These are phyloP conservation scores for Pythium scleroteichum DNA, from an alignment of 352 stramenopile genomes.

Conservation along the genomic window DNA sequence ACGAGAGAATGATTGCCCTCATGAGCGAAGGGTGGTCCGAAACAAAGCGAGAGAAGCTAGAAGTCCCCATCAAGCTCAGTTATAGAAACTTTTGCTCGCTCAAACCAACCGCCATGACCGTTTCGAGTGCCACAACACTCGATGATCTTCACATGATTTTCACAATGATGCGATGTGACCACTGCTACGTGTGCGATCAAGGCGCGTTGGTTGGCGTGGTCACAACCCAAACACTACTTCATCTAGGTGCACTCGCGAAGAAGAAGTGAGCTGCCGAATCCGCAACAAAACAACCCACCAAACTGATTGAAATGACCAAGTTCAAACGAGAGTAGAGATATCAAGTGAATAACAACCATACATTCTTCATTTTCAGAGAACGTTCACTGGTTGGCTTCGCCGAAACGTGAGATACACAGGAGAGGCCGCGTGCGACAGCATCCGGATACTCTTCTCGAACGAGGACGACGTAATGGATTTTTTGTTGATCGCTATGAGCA, in stretches of 20 bases:
- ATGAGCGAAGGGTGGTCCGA: constrained; percentile 72
- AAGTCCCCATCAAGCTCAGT: constrained; percentile 67
- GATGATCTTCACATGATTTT: constrained; percentile 91
- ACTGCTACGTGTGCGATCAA: constrained; percentile 88
- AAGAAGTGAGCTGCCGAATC: background rate
- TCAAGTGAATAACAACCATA: constrained; percentile 16
- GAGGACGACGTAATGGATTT: constrained; percentile 85
- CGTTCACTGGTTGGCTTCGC: constrained; percentile 52
- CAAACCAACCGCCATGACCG: constrained; percentile 78
- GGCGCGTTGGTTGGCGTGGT: constrained; percentile 82
- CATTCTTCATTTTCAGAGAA: constrained; percentile 49
- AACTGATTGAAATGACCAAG: constrained; percentile 3
- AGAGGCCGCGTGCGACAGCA: constrained; percentile 75
- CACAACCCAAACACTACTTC: constrained; percentile 73
- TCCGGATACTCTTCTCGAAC: constrained; percentile 87
- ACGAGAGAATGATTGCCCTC: constrained; percentile 75
- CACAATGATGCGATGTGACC: constrained; percentile 87
- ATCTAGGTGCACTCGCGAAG: constrained; percentile 30
- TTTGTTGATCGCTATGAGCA: constrained; percentile 87
- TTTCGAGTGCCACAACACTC: constrained; percentile 76
- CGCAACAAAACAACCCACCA: background rate
- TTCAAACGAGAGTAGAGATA: constrained; percentile 2
- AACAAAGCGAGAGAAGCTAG: constrained; percentile 59
- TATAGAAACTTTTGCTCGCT: constrained; percentile 61
- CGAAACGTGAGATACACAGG: constrained; percentile 86